Evolutionary conservation across 1,284 basidiomycete species (phyloP), one percentile per base, ranked within the genome.

Genomic region (Meripilus lineatus): DNA sequence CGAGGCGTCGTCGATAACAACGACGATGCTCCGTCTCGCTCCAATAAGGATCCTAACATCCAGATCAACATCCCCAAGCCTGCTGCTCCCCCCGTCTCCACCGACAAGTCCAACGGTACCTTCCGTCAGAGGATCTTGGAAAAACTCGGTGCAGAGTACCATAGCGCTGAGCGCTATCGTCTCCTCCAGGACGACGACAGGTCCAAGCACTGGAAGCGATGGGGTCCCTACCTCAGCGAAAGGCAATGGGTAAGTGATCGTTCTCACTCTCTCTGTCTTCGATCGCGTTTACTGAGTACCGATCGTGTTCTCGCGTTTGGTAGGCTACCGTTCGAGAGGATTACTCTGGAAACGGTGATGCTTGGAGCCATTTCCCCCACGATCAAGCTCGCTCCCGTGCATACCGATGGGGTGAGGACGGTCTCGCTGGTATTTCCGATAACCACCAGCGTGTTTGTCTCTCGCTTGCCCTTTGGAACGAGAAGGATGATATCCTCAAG

Each of bases 401-500:
- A 40, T 99, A 96, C 69, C 79, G 95, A 58, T 99, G 95, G 95
- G 95, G 95, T 41, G 95, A 99, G 64, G 95, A 99, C 59, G 95
- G 95, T 46, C 84, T 99, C 45, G 95, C 88, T 23, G 95, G 95
- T 47, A 85, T 98, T 57, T 94, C 89, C 13, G 95, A 99, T 67
- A 98, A 97, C 63, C 94, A 95, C 66, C 89, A 93, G 57, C 83
- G 92, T 39, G 73, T 99, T 30, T 96, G 93, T 65, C 86, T 98
- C 62, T 81, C 80, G 23, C 72, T 99, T 18, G 90, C 87, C 2
- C 74, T 99, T 22, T 99, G 95, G 95, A 99, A 99, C 65, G 93
- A 83, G 45, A 71, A 90, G 60, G 95, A 99, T 66, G 80, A 83
- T 34, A 97, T 98, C 61, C 76, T 99, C 54, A 99, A 99, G 66